These are phyloP conservation scores for Psophocarpus tetragonolobus DNA, from an alignment of 306 rosid species.

Conservation along the genomic window DNA sequence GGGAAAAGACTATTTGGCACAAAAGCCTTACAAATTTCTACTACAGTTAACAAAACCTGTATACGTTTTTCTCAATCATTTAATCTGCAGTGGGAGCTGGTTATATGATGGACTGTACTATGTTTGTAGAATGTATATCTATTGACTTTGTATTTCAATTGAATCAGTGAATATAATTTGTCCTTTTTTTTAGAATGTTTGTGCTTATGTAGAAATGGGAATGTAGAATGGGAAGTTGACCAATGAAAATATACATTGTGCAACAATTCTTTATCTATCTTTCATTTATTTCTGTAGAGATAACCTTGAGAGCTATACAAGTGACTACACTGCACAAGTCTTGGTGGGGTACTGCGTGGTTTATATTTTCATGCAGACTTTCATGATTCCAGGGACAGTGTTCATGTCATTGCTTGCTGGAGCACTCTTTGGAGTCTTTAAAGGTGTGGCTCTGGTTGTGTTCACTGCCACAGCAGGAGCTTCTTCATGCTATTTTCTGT, in stretches of 20 bases:
- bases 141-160: background rate
- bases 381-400: slow-evolving; percentile 99
- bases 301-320: slow-evolving; percentile 94
- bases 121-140: background rate
- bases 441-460: slow-evolving; percentile 89
- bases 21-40: background rate
- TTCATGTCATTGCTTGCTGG: slow-evolving; percentile 99
- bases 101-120: background rate
- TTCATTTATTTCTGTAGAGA: slow-evolving; percentile 54
- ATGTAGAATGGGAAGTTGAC: slow-evolving; percentile 14
- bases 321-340: slow-evolving; percentile 98
- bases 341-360: slow-evolving; percentile 93
- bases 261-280: slow-evolving; percentile 27
- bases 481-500: slow-evolving; percentile 90
- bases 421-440: slow-evolving; percentile 86
- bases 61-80: background rate
- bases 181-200: background rate
- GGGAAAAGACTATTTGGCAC: background rate
- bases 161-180: background rate
- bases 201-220: background rate
- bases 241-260: background rate
- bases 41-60: background rate
- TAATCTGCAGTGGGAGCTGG: background rate
- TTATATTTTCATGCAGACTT: slow-evolving; percentile 97
- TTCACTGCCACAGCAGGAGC: slow-evolving; percentile 96